Evolutionary conservation across 208 protist genomes (phyloP), one percentile per base, ranked within the genome.

Genomic region (Crithidia sp.): DNA sequence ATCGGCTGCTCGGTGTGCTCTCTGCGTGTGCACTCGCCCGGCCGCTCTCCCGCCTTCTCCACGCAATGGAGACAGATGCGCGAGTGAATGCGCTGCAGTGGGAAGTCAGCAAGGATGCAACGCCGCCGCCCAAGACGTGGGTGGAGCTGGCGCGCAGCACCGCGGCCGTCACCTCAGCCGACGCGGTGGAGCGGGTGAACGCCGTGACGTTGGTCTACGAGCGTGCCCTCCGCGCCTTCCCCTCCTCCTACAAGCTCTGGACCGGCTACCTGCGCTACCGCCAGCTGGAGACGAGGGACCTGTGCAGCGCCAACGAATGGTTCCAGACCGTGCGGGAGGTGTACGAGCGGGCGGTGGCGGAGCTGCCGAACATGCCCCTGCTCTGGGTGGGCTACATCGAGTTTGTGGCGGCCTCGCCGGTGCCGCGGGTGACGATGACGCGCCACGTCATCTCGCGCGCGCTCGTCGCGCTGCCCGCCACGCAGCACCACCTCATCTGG

Each of bases 181-280:
- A 85, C 57, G 50, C 50, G 4, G 76, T 70, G 8, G 82, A 76
- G 14, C 68, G 86, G 52, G 81, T 84, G 36, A 95, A 95, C 58
- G 84, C 85, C 12, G 79, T 91, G 5, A 89, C 86, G 56, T 65
- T 91, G 40, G 78, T 83, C 13, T 96, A 89, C 69, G 92, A 96
- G 67, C 85, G 92, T 12, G 87, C 89, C 2, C 41, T 95, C 12
- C 80, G 89, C 7, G 86, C 83, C 4, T 84, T 91, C 28, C 78
- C 86, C 14, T 84, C 83, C 16, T 96, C 91, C 8, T 96, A 93
- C 75, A 96, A 95, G 69, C 77, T 96, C 12, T 96, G 92, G 90
- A 78, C 60, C 67, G 71, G 67, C 37, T 96, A 96, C 59, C 79
- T 95, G 53, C 45, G 65, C 28, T 92, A 88, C 56, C 72, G 91